Evolutionary conservation across 345 rosid species (phyloP), one percentile per base, ranked within the genome.

Genomic region (Nephelium lappaceum): DNA sequence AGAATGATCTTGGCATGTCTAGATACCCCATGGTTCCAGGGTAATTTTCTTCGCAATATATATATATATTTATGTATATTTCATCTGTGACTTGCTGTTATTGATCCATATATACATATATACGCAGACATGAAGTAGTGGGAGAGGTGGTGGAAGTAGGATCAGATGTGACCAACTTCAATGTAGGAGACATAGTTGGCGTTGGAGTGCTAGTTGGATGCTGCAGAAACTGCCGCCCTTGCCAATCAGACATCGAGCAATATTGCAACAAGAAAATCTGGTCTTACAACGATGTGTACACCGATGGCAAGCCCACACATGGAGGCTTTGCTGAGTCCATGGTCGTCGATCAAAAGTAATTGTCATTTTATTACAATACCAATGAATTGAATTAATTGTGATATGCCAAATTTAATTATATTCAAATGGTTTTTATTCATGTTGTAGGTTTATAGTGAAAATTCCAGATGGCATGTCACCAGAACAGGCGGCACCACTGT

Each of bases 401-500:
- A 31, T 31, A 31, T 31, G 3, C 36, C 36, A 31, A 31, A 31
- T 31, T 31, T 31, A 31, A 31, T 31, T 31, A 31, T 2, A 45
- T 45, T 45, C 11, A 45, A 7, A 7, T 45, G 51, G 6, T 74
- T 47, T 16, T 76, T n/a, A n/a, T n/a, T n/a, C n/a, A n/a, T n/a
- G n/a, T n/a, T 71, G 53, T 75, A 91, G 97, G 87, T 95, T 92
- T 85, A 91, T 88, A 79, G 94, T 89, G 86, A 92, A 88, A 83
- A 91, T 93, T 58, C 99, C 99, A 12, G 96, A 91, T 5, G 97
- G 98, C 65, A 82, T 95, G 95, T 83, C 89, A 25, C 85, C 86
- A 11, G 99, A 95, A 71, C 99, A 93, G 74, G 99, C 90, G 51
- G 98, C 98, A 0, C 99, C 97, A 1, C 89, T 93, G 8, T 74